These are phyloP conservation scores for Cucurbita maxima DNA, from an alignment of 306 rosid species.

Conservation along the genomic window DNA sequence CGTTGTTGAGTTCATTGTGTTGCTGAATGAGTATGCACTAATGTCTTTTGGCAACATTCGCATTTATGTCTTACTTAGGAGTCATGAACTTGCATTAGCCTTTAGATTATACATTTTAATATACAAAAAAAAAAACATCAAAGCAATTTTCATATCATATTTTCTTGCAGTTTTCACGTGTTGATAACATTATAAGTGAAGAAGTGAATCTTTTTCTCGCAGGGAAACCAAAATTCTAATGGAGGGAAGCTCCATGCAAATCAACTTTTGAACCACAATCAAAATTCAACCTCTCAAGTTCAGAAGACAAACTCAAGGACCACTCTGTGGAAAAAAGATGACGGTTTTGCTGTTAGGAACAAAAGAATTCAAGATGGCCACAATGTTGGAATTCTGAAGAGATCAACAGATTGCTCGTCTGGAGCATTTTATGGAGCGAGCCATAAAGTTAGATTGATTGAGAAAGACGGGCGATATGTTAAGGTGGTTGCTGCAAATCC, in stretches of 20 bases:
- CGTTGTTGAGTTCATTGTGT: background rate
- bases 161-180: background rate
- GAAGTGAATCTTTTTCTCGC: background rate
- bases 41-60: background rate
- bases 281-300: constrained; percentile 5
- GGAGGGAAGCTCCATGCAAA: background rate
- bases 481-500: constrained; percentile 3
- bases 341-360: background rate
- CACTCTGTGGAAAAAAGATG: constrained; percentile 16
- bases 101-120: background rate
- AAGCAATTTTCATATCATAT: background rate
- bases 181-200: background rate
- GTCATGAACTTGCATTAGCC: background rate
- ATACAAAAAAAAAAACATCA: background rate
- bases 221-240: background rate
- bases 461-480: constrained; percentile 1
- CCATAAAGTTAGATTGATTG: constrained; percentile 9
- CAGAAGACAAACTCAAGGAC: constrained; percentile 24
- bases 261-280: constrained; percentile 9
- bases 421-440: constrained; percentile 29
- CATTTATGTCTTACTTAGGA: background rate
- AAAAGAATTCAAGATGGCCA: background rate
- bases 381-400: background rate
- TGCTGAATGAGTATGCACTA: background rate
- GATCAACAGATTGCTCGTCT: constrained; percentile 21